These are phyloP conservation scores for Chenopodium album DNA, from an alignment of 148 eudicot species.

Conservation along the genomic window DNA sequence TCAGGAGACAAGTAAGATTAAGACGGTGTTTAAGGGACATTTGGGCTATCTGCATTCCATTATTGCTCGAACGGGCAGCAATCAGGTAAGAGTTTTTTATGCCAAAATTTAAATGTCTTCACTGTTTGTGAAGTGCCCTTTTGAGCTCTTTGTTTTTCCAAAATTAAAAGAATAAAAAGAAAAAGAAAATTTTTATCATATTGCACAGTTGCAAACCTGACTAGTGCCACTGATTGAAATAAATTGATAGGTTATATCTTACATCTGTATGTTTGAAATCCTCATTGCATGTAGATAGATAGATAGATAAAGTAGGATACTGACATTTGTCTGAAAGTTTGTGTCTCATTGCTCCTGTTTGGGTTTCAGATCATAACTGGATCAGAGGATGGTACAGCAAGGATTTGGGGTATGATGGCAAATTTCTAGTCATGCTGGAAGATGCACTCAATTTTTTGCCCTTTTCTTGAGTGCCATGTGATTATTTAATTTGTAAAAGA, in stretches of 20 bases:
- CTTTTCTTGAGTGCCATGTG: not conserved
- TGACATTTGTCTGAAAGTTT: not conserved
- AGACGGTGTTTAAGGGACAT: slow-evolving; percentile 84
- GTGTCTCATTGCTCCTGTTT: slow-evolving; percentile 12
- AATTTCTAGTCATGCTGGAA: not conserved
- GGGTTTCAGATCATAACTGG: slow-evolving; percentile 79
- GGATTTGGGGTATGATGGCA: slow-evolving; percentile 79
- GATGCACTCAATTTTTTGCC: not conserved
- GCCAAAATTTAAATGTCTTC: slow-evolving; percentile 1
- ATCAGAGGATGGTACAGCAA: slow-evolving; percentile 94
- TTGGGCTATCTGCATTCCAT: slow-evolving; percentile 80
- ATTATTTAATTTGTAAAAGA: not conserved
- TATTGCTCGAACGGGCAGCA: slow-evolving; percentile 58
- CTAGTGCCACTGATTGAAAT: not conserved
- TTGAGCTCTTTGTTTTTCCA: not conserved
- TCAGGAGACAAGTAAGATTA: slow-evolving; percentile 75
- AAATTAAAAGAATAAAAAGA: not conserved
- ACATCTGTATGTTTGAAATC: not conserved
- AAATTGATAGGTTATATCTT: not conserved
- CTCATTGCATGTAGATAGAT: not conserved
- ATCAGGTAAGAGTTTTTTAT: slow-evolving; percentile 57
- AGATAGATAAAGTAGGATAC: not conserved
- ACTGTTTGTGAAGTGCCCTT: not conserved
- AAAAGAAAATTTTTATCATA: too few species aligned
- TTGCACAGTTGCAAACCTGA: not conserved